Evolutionary conservation across 2,329 filamentous ascomycete species (phyloP).

Genomic region (Fusarium coffeatum): DNA sequence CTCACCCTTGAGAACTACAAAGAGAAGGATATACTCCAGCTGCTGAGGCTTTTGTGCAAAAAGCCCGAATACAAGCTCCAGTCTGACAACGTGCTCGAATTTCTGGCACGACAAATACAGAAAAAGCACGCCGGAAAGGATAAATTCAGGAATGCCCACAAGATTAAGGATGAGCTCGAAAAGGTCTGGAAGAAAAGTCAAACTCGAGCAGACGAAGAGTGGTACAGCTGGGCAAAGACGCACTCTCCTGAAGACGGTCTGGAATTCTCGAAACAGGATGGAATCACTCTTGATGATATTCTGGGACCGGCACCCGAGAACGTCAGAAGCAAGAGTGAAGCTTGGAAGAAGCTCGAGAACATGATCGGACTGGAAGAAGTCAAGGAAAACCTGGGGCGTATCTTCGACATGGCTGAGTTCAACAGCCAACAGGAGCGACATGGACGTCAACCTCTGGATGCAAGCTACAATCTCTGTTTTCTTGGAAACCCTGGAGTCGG

Average conservation of each 20-base stretch:
- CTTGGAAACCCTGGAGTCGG: background rate
- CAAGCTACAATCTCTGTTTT: background rate
- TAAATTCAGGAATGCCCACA: background rate
- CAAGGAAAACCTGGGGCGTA: background rate
- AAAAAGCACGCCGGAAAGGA: background rate
- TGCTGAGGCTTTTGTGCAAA: background rate
- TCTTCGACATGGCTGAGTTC: background rate
- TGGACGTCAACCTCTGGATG: background rate
- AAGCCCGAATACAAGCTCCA: background rate
- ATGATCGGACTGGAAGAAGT: background rate
- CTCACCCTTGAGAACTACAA: background rate
- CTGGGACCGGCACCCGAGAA: background rate
- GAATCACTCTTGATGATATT: background rate
- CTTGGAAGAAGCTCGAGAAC: background rate
- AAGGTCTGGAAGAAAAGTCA: background rate
- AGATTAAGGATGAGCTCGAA: background rate
- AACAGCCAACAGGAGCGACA: background rate
- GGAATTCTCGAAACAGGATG: background rate
- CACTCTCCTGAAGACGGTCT: background rate
- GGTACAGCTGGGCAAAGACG: background rate
- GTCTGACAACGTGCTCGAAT: background rate
- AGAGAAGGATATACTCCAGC: background rate
- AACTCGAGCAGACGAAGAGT: background rate
- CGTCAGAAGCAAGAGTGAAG: background rate
- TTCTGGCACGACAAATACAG: background rate